Conservation (phyloP, 208 protist species). For the Crithidia brevicula region DNA sequence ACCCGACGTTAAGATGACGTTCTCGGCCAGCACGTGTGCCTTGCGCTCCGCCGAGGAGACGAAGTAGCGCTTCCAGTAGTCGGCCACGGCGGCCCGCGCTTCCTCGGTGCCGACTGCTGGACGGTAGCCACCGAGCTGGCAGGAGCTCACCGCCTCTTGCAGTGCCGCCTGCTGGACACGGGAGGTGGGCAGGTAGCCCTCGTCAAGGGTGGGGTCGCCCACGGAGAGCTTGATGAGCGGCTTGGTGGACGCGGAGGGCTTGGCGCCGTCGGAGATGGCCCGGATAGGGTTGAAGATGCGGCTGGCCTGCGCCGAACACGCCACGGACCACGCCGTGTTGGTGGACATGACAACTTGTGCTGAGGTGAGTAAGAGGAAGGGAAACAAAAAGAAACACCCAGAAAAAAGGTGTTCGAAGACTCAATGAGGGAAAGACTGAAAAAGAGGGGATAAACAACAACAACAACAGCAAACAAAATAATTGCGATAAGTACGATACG, state of each 20-base stretch:
- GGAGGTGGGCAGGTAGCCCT: constrained; percentile 69
- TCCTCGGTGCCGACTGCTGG: constrained; percentile 50
- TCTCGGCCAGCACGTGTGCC: constrained; percentile 34
- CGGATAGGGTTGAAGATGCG: constrained; percentile 80
- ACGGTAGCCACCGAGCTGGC: constrained; percentile 67
- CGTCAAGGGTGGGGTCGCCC: constrained; percentile 65
- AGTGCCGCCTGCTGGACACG: constrained; percentile 49
- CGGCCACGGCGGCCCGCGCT: constrained; percentile 55
- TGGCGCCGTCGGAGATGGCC: constrained; percentile 79
- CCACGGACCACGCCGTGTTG: constrained; percentile 22
- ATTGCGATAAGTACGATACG: too few species aligned
- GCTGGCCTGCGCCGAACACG: constrained; percentile 39
- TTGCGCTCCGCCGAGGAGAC: constrained; percentile 24
- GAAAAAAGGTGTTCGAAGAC: constrained; percentile 13
- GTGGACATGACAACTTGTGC: constrained; percentile 5
- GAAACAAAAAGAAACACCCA: constrained; percentile 8
- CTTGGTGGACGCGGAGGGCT: constrained; percentile 47
- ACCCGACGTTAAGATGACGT: constrained; percentile 82
- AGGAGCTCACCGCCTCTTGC: constrained; percentile 44
- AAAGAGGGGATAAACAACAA: too few species aligned
- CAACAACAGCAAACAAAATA: too few species aligned
- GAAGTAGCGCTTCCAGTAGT: constrained; percentile 47
- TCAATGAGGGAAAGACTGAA: too few species aligned
- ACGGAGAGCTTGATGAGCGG: constrained; percentile 56
- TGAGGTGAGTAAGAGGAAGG: not conserved